These are phyloP conservation scores for Sporisorium reilianum DNA, from an alignment of 1,284 basidiomycete species.

Conservation along the genomic window DNA sequence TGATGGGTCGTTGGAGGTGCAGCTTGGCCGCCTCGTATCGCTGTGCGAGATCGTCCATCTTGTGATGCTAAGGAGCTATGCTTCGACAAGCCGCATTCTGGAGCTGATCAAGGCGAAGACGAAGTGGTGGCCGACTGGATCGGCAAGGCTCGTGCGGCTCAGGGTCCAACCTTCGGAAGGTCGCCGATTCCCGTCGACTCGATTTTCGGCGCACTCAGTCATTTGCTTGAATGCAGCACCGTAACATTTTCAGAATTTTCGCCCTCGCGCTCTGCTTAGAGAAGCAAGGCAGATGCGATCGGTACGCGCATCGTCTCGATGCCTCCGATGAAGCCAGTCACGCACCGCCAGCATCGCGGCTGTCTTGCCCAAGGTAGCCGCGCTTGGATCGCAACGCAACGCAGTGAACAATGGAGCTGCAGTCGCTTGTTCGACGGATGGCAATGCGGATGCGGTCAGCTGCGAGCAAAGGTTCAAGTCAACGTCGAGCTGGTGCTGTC, in stretches of 20 bases:
- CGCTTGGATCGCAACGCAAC: neutral
- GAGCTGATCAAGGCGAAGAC: neutral
- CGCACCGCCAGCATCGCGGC: neutral
- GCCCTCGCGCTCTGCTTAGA: neutral
- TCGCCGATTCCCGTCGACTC: neutral
- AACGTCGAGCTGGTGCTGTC: no score
- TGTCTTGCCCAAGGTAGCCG: neutral
- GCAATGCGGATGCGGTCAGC: neutral
- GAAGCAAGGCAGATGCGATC: neutral
- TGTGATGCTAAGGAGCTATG: neutral
- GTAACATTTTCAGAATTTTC: neutral
- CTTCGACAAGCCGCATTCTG: no score
- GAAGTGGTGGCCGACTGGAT: neutral
- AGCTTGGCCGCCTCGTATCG: conserved; percentile 23
- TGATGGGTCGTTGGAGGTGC: conserved; percentile 35
- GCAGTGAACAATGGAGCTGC: no score
- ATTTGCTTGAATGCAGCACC: neutral
- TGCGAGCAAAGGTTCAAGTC: no score
- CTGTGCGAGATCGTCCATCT: conserved; percentile 18
- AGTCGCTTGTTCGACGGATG: no score
- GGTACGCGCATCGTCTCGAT: neutral
- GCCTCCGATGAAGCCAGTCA: conserved; percentile 1
- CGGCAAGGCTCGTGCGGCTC: neutral
- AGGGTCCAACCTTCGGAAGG: conserved; percentile 2
- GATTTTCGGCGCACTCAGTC: neutral